Base-by-base conservation (phyloP, 371 early-diverging fungal genomes). In the Mucor sp. region DNA sequence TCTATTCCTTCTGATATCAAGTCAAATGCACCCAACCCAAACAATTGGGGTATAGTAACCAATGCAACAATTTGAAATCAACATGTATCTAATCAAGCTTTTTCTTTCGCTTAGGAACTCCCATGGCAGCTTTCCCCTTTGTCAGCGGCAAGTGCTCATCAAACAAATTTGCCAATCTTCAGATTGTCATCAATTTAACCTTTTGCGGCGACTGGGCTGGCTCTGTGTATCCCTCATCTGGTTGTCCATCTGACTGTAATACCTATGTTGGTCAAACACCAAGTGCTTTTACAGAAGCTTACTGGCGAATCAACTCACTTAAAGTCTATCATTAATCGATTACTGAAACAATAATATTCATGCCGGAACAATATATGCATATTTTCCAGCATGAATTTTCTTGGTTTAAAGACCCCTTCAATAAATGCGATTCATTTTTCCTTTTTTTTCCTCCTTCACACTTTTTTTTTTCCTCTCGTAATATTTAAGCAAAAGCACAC, bases 1-100 rank as follows among this genome's bases (percentile, higher is more conserved):
- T 47, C 35, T 14, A 71, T 82, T 47, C 83, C 83, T 12, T 35
- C 58, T 21, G 80, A 82, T 62, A 69, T 82, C 15, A 58, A 21
- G 2, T 57, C 23, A 33, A 66, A 63, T 0, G 30, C 15, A 12
- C 75, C 75, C 32, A 71, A 74, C 27, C 83, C 81, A 14, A 41
- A 32, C 1, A 9, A 48, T 8, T 83, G 81, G 80, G 70, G 41
- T 41, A 41, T 17, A 41, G 41, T 41, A 17, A 41, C 41, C 17
- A 2, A 41, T 41, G 41, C 41, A 41, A 17, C 17, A 41, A 17
- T 41, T 15, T 41, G 41, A 41, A 17, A 41, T 3, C 17, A 41
- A 17, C 41, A 41, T 4, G 17, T 5, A 17, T 41, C 41, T 41
- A 11, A 41, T 4, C 17, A 41, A 41, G 9, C 17, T 41, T 41